A percentile compares a stretch with the other conserved stretches of the same genome.
These are phyloP conservation scores for Xylariaceae sp. DNA, from an alignment of 2,329 filamentous ascomycete species.

Conservation along the genomic window DNA sequence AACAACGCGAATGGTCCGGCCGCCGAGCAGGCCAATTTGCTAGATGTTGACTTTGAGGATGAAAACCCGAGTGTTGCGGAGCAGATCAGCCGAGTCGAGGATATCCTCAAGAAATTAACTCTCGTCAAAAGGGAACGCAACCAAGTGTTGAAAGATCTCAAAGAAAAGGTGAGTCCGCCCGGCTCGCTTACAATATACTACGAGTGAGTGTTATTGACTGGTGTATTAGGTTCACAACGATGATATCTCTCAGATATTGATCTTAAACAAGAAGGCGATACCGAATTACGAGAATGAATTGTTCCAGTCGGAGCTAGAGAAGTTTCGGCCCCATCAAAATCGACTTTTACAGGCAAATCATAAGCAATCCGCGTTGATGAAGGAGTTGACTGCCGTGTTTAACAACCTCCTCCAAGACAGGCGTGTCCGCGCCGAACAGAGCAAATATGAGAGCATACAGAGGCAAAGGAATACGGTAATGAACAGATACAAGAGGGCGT, in stretches of 20 bases:
- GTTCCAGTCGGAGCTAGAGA: conserved; percentile 95
- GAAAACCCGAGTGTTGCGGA: conserved; percentile 75
- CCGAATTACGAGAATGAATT: conserved; percentile 86
- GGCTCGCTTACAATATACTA: too few species aligned
- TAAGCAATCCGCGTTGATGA: conserved; percentile 91
- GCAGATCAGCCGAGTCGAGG: conserved; percentile 84
- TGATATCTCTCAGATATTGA: conserved; percentile 95
- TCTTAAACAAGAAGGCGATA: conserved; percentile 96
- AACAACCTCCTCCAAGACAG: conserved; percentile 89
- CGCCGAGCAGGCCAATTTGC: conserved; percentile 65
- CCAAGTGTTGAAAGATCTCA: conserved; percentile 92
- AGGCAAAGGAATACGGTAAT: conserved; percentile 77
- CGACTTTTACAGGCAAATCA: conserved; percentile 89
- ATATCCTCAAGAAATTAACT: conserved; percentile 84
- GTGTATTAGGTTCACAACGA: conserved; percentile 78
- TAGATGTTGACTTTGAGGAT: conserved; percentile 92
- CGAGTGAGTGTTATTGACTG: conserved; percentile 22
- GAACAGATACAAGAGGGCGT: conserved; percentile 82
- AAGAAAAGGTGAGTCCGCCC: conserved; percentile 74
- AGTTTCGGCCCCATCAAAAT: conserved; percentile 90
- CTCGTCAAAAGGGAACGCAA: conserved; percentile 86
- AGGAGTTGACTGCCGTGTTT: conserved; percentile 85
- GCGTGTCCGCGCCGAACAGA: conserved; percentile 87
- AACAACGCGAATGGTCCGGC: conserved; percentile 60
- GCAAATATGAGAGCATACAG: conserved; percentile 86